These are phyloP conservation scores for Endocalyx cinctus DNA, from an alignment of 2,329 filamentous ascomycete species.

Conservation along the genomic window DNA sequence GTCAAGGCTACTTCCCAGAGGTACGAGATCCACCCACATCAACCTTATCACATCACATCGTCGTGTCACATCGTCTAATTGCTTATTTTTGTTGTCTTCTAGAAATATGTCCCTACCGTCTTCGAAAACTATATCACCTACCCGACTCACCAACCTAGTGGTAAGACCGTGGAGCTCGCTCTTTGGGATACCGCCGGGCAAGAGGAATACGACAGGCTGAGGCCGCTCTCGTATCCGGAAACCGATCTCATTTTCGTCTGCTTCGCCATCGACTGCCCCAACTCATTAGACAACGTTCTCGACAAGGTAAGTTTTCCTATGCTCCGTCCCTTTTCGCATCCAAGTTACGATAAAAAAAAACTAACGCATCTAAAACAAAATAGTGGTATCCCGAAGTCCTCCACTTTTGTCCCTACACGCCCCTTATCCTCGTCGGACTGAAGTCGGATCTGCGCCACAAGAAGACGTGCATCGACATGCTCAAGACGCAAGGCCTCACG, in stretches of 20 bases:
- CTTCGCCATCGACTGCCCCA: conserved; percentile 98
- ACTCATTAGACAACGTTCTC: conserved; percentile 96
- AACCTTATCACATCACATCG: neutral
- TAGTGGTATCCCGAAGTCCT: conserved; percentile 99
- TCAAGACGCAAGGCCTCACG: conserved; percentile 95
- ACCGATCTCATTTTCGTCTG: conserved; percentile 98
- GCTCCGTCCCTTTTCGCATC: neutral
- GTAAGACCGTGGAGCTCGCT: conserved; percentile 93
- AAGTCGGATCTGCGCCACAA: conserved; percentile 96
- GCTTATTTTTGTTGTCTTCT: conserved; percentile 10
- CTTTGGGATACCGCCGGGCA: conserved; percentile 98
- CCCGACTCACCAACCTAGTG: conserved; percentile 78
- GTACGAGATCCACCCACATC: conserved; percentile 44
- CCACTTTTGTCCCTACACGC: conserved; percentile 97
- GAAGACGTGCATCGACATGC: conserved; percentile 94
- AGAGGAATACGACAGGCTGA: conserved; percentile 95
- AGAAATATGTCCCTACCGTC: conserved; percentile 99
- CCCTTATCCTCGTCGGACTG: conserved; percentile 89
- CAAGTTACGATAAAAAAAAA: conserved; percentile 2
- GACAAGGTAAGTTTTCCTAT: conserved; percentile 70
- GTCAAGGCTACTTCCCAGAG: conserved; percentile 98
- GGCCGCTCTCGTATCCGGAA: conserved; percentile 94
- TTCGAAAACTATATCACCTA: conserved; percentile 99
- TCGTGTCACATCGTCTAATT: conserved; percentile 2
- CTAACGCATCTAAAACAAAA: conserved; percentile 4